Conservation (phyloP, 352 stramenopile genomes). For the Phytophthora podocarpi region DNA sequence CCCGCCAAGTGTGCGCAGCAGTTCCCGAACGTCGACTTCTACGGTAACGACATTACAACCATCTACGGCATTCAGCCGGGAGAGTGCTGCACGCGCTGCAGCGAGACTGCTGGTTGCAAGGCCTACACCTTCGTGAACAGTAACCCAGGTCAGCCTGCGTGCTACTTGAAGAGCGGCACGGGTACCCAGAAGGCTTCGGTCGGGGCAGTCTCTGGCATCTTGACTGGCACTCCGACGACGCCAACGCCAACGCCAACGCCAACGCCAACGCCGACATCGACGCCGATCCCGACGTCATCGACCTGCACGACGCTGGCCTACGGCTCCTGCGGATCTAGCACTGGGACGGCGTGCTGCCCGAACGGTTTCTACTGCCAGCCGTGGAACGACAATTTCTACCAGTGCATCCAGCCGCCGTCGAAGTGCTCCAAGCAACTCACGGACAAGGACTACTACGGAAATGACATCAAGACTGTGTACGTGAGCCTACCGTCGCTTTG, state of each 20-base stretch:
- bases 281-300: no score
- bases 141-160: slow-evolving; percentile 37
- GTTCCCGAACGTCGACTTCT: slow-evolving; percentile 38
- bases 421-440: slow-evolving; percentile 40
- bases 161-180: slow-evolving; percentile 41
- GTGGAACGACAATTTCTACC: slow-evolving; percentile 45
- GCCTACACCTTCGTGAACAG: slow-evolving; percentile 43
- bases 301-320: no score
- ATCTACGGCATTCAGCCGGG: slow-evolving; percentile 35
- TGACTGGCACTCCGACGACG: slow-evolving; percentile 4
- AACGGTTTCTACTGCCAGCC: slow-evolving; percentile 48
- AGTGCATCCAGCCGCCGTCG: slow-evolving; percentile 39
- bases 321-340: slow-evolving; percentile 33
- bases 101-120: slow-evolving; percentile 19
- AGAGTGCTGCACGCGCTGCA: slow-evolving; percentile 31
- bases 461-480: slow-evolving; percentile 55
- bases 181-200: slow-evolving; percentile 7
- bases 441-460: slow-evolving; percentile 48
- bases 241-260: neutral
- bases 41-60: slow-evolving; percentile 38
- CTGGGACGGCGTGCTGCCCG: slow-evolving; percentile 37
- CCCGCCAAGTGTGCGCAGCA: slow-evolving; percentile 31
- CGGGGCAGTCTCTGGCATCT: slow-evolving; percentile 27
- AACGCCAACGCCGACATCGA: slow-evolving; percentile 19
- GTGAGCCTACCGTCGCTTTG: slow-evolving; percentile 45